phyloP scores from a whole-genome alignment of 2,329 filamentous ascomycete species.

The Diaporthe helianthi region DNA sequence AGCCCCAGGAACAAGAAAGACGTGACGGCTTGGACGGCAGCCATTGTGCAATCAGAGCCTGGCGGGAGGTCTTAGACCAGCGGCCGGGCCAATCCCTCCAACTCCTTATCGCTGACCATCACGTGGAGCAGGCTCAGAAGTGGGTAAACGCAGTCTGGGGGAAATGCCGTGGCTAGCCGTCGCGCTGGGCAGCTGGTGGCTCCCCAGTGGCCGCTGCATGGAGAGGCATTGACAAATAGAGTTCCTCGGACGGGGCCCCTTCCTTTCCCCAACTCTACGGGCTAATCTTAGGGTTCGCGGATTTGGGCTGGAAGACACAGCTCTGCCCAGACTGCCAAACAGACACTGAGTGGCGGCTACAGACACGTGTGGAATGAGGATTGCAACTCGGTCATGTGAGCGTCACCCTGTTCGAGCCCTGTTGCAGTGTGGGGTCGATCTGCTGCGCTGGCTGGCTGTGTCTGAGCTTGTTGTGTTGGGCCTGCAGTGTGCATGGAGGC shows the following conservation, averaged over 20 bases:
- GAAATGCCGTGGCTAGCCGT: conserved; percentile 34
- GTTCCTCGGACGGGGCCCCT: not conserved
- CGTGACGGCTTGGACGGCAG: not conserved
- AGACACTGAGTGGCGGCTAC: not conserved
- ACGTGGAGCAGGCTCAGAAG: conserved; percentile 13
- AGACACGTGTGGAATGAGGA: not conserved
- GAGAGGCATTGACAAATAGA: conserved; percentile 29
- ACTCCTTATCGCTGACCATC: conserved; percentile 30
- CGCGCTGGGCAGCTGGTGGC: not conserved
- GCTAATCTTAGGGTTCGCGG: conserved; percentile 23
- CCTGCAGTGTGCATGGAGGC: not conserved
- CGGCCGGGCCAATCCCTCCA: conserved; percentile 32
- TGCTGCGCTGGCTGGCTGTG: not conserved
- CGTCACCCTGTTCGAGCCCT: not conserved
- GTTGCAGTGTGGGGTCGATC: conserved; percentile 24
- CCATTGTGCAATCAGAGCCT: conserved; percentile 28
- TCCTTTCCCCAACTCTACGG: conserved; percentile 14
- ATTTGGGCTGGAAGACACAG: not conserved
- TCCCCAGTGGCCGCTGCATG: not conserved
- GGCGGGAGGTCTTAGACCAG: conserved; percentile 10
- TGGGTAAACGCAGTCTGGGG: conserved; percentile 2
- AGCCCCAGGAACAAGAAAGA: not conserved
- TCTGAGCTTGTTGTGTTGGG: not conserved
- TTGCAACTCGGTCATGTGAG: not conserved
- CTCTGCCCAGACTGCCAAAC: not conserved